phyloP scores from a whole-genome alignment of 163 green algal species.

The Prototheca cutis region DNA sequence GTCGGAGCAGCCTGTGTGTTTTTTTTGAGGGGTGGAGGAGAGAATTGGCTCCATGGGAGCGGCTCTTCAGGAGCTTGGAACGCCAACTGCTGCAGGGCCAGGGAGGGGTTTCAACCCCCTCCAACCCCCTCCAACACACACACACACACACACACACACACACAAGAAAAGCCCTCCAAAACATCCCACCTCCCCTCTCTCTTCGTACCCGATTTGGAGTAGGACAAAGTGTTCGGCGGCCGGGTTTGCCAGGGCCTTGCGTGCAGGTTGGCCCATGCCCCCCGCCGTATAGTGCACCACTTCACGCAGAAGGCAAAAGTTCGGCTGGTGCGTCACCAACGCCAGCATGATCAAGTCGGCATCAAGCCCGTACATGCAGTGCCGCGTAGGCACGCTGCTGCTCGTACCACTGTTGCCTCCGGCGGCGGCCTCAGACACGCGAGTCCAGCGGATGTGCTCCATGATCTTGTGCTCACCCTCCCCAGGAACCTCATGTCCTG shows the following conservation, averaged over 20 bases:
- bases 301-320: conserved; percentile 92
- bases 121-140: no score
- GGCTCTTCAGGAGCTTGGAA: not conserved
- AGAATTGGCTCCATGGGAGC: not conserved
- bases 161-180: not conserved
- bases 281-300: conserved; percentile 44
- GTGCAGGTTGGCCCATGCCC: conserved; percentile 55
- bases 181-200: not conserved
- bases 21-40: not conserved
- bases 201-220: conserved; percentile 66
- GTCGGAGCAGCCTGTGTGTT: conserved; percentile 72
- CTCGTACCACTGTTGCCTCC: no score
- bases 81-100: not conserved
- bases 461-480: conserved; percentile 89
- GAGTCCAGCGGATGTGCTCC: conserved; percentile 67
- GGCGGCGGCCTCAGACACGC: no score
- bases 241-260: conserved; percentile 76
- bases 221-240: conserved; percentile 82
- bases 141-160: no score
- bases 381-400: no score
- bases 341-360: conserved; percentile 98
- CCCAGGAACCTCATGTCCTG: conserved; percentile 59
- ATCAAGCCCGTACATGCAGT: conserved; percentile 96
- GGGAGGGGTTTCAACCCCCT: no score
- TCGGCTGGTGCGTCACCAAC: conserved; percentile 92